phyloP scores from a whole-genome alignment of 2,329 filamentous ascomycete genomes.

The Exophiala sideris region DNA sequence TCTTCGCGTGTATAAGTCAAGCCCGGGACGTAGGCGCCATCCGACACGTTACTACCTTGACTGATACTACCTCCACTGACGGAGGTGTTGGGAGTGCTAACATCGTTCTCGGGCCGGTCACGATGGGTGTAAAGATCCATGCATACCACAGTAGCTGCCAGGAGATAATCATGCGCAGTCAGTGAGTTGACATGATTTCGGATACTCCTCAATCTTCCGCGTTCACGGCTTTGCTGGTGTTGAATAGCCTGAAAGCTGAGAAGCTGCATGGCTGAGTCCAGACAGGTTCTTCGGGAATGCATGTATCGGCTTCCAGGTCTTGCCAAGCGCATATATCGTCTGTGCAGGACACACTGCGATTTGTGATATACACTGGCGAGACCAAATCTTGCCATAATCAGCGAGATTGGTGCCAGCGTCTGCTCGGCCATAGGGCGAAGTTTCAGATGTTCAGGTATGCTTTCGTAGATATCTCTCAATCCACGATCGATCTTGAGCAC shows the following conservation, averaged over 20 bases:
- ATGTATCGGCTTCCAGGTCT: slow-evolving; percentile 75
- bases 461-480: slow-evolving; percentile 56
- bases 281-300: slow-evolving; percentile 77
- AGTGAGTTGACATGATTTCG: slow-evolving; percentile 77
- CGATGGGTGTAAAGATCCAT: slow-evolving; percentile 70
- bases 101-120: slow-evolving; percentile 41
- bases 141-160: slow-evolving; percentile 79
- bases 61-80: slow-evolving; percentile 26
- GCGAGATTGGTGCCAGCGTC: slow-evolving; percentile 63
- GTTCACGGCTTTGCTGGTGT: slow-evolving; percentile 68
- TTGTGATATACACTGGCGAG: slow-evolving; percentile 85
- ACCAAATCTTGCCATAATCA: slow-evolving; percentile 78
- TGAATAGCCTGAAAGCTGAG: slow-evolving; percentile 74
- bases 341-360: slow-evolving; percentile 81
- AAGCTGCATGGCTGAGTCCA: slow-evolving; percentile 81
- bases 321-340: slow-evolving; percentile 77
- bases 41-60: slow-evolving; percentile 21
- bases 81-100: slow-evolving; percentile 42
- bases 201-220: slow-evolving; percentile 68
- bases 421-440: slow-evolving; percentile 71
- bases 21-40: slow-evolving; percentile 22
- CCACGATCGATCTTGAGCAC: slow-evolving; percentile 59
- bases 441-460: slow-evolving; percentile 75
- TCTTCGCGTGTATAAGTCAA: slow-evolving; percentile 51
- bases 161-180: slow-evolving; percentile 78